Percentiles rank a stretch among this genome's conserved stretches.
Conservation (phyloP, 768 basidiomycete genomes). For the Thelephora aurantiotincta region DNA sequence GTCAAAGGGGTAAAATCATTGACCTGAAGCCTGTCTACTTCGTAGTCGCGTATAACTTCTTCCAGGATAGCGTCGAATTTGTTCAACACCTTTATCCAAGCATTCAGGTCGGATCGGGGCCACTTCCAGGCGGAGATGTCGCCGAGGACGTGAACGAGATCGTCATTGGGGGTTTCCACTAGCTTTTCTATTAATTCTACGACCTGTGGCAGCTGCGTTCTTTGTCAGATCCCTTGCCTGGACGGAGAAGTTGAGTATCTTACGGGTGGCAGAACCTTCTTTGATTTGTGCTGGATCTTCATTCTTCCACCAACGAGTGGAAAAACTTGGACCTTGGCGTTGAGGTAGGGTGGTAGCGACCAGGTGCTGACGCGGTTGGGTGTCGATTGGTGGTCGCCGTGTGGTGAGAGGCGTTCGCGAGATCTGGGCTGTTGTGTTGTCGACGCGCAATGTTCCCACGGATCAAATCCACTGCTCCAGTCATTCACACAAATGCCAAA, state of each 20-base stretch:
- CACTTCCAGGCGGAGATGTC: constrained; percentile 79
- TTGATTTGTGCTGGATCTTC: constrained; percentile 82
- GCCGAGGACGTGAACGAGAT: constrained; percentile 53
- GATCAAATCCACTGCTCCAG: background rate
- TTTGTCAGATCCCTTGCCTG: constrained; percentile 11
- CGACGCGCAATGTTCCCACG: background rate
- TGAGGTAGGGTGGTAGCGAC: constrained; percentile 2
- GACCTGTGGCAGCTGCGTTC: constrained; percentile 58
- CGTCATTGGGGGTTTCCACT: constrained; percentile 48
- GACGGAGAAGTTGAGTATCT: constrained; percentile 16
- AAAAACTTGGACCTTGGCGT: constrained; percentile 3
- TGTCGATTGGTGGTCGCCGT: too few relatives aligned
- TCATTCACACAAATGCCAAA: constrained; percentile 7
- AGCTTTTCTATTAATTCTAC: constrained; percentile 68
- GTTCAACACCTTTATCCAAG: constrained; percentile 94
- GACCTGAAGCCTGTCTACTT: constrained; percentile 72
- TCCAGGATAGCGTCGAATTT: constrained; percentile 87
- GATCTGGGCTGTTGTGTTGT: background rate
- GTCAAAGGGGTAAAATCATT: constrained; percentile 62
- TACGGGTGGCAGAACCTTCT: constrained; percentile 69
- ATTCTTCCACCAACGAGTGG: constrained; percentile 48
- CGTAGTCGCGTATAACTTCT: constrained; percentile 69
- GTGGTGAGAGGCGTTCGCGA: background rate
- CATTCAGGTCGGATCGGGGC: constrained; percentile 92
- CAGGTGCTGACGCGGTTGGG: constrained; percentile 3